A percentile compares a stretch with the other conserved stretches of the same genome.
Evolutionary conservation across 2,329 filamentous ascomycete species (phyloP).

Genomic region (Nectriaceae sp.): DNA sequence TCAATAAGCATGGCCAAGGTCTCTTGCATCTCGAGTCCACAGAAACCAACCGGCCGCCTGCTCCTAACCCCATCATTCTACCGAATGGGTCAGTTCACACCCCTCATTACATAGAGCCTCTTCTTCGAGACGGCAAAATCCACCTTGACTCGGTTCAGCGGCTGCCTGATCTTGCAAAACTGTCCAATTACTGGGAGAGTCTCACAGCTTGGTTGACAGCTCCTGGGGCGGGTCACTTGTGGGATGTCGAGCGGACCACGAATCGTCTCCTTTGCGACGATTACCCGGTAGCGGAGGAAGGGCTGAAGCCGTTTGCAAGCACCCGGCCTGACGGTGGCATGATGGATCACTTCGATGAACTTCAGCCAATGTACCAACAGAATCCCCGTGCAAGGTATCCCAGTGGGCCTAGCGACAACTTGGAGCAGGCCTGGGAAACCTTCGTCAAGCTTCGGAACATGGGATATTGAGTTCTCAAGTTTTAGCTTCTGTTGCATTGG

Average conservation of each 20-base stretch:
- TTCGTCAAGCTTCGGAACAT: too few relatives aligned
- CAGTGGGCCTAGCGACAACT: too few relatives aligned
- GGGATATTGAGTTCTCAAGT: too few relatives aligned
- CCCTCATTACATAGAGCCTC: constrained; percentile 1
- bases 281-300: constrained; percentile 1
- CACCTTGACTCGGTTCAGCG: constrained; percentile 32
- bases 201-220: not conserved
- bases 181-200: not conserved
- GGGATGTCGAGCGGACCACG: constrained; percentile 21
- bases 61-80: constrained; percentile 7
- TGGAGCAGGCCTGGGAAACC: too few relatives aligned
- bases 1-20: constrained; percentile 15
- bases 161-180: constrained; percentile 25
- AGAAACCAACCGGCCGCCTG: constrained; percentile 6
- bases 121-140: constrained; percentile 30
- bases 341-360: constrained; percentile 22
- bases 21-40: constrained; percentile 25
- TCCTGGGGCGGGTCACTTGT: constrained; percentile 9
- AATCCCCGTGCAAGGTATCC: too few relatives aligned
- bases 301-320: not conserved
- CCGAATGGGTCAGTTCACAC: constrained; percentile 13
- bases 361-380: too few relatives aligned
- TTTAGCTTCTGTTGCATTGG: too few relatives aligned
- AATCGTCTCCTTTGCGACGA: constrained; percentile 4
- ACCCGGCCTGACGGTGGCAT: constrained; percentile 12